Percentiles rank a stretch among this genome's conserved stretches.
Evolutionary conservation across 2,329 filamentous ascomycete species (phyloP).

Genomic region (Aspergillus quadrilineatus): DNA sequence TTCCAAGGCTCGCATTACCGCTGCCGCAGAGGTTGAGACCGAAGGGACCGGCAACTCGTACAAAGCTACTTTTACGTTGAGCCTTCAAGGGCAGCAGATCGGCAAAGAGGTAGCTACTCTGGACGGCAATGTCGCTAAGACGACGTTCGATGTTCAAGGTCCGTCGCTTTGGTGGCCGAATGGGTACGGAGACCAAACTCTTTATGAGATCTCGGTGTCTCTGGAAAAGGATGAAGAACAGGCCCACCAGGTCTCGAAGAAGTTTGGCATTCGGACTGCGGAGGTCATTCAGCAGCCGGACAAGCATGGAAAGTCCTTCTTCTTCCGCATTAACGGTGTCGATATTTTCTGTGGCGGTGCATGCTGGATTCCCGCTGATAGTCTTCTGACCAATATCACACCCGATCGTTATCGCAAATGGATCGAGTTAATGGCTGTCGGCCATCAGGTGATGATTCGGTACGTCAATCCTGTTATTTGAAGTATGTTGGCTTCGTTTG

Average conservation of each 20-base stretch:
- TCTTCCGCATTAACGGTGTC: constrained; percentile 64
- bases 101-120: constrained; percentile 46
- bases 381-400: constrained; percentile 57
- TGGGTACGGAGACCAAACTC: constrained; percentile 57
- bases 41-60: constrained; percentile 17
- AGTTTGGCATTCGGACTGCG: constrained; percentile 57
- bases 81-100: constrained; percentile 32
- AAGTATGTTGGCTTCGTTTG: neutral
- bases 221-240: constrained; percentile 39
- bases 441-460: constrained; percentile 62
- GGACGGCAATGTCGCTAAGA: constrained; percentile 33
- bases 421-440: constrained; percentile 60
- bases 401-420: constrained; percentile 58
- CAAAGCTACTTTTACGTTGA: constrained; percentile 35
- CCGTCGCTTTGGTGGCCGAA: constrained; percentile 61
- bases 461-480: constrained; percentile 12
- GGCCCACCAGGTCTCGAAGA: constrained; percentile 48
- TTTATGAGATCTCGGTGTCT: constrained; percentile 56
- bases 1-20: constrained; percentile 37
- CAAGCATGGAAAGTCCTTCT: constrained; percentile 61
- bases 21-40: constrained; percentile 41
- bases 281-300: constrained; percentile 44
- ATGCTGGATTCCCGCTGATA: constrained; percentile 67
- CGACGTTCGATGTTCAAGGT: constrained; percentile 41
- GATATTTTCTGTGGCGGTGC: constrained; percentile 65